Evolutionary conservation across 148 eudicot genomes (phyloP).

Genomic region (Nyssa sinensis): DNA sequence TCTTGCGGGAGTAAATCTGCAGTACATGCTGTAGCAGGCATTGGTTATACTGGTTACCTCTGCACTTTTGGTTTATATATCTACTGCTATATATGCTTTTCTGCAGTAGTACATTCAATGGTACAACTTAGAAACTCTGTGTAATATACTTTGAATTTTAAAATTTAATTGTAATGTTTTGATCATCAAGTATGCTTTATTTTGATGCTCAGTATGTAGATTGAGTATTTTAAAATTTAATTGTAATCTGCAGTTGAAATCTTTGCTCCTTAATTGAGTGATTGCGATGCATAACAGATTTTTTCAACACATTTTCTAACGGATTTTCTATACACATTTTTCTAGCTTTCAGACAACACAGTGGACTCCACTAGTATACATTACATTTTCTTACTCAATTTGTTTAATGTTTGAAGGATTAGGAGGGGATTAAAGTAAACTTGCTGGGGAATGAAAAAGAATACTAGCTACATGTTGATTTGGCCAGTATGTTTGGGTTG

Average conservation of each 20-base stretch:
- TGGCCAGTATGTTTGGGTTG: no score
- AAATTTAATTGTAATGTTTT: neutral
- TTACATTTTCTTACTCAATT: no score
- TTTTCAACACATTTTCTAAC: no score
- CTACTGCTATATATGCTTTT: conserved; percentile 74
- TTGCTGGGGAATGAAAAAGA: no score
- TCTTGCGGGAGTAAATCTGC: conserved; percentile 66
- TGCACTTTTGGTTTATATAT: conserved; percentile 68
- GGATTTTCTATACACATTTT: no score
- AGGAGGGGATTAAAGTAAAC: no score
- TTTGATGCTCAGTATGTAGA: neutral
- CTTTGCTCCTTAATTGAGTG: neutral
- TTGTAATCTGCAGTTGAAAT: no score
- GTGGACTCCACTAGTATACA: no score
- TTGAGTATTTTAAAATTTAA: no score
- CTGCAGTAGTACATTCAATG: conserved; percentile 32
- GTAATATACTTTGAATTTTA: neutral
- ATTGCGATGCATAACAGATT: no score
- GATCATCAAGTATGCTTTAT: neutral
- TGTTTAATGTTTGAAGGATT: neutral
- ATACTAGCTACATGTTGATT: no score
- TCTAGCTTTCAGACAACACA: no score
- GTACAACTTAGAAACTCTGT: neutral
- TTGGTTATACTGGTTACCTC: conserved; percentile 59
- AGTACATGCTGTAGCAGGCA: conserved; percentile 45